Conservation (phyloP, 331 rosid genomes). For the Quercus tomentella region DNA sequence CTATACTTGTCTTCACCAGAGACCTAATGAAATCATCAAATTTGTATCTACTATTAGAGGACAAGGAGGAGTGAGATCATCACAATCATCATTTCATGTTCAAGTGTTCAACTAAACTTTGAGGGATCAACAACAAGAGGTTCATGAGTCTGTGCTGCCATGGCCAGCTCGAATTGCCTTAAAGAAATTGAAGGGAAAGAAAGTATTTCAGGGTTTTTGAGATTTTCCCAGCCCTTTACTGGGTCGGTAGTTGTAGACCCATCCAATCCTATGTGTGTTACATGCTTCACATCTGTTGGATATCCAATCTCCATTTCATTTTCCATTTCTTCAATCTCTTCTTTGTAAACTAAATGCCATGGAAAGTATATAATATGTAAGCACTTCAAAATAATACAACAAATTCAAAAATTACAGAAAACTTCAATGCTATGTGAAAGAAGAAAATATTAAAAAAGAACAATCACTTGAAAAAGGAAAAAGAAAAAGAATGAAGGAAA, state of each 20-base stretch:
- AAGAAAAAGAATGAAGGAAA: no score
- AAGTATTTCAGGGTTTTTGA: slow-evolving; percentile 40
- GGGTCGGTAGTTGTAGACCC: slow-evolving; percentile 39
- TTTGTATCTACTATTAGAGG: neutral
- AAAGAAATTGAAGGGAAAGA: slow-evolving; percentile 57
- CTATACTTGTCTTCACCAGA: neutral
- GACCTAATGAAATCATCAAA: neutral
- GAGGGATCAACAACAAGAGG: slow-evolving; percentile 14
- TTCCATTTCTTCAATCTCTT: slow-evolving; percentile 35
- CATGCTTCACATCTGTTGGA: slow-evolving; percentile 69
- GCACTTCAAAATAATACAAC: neutral
- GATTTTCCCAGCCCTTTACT: slow-evolving; percentile 48
- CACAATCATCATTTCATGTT: neutral
- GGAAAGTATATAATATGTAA: neutral
- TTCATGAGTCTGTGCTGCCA: slow-evolving; percentile 44
- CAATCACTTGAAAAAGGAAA: no score
- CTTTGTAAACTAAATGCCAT: slow-evolving; percentile 42
- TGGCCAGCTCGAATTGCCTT: slow-evolving; percentile 56
- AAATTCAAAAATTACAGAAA: neutral
- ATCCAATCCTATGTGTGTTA: slow-evolving; percentile 62
- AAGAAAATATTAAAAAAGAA: no score
- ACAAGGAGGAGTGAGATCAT: neutral
- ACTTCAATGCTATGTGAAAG: neutral
- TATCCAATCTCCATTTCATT: slow-evolving; percentile 70
- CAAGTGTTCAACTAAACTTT: slow-evolving; percentile 3